Base-by-base conservation (phyloP, 495 filamentous ascomycete genomes). In the Terfezia claveryi region DNA sequence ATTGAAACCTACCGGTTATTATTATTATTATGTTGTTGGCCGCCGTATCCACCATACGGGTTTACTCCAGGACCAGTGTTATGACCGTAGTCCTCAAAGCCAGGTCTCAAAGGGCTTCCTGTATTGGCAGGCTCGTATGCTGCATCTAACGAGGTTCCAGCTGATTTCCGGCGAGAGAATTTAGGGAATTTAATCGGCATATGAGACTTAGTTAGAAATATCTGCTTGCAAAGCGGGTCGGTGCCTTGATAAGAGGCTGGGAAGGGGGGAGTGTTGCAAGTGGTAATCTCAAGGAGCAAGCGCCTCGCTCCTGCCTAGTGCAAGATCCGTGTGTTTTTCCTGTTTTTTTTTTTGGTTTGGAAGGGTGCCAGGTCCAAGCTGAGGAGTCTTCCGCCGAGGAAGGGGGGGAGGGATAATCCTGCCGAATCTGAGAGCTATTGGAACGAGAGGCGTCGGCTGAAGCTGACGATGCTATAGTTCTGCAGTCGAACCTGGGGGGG, bases 141-240 rank as follows among this genome's bases (percentile, higher is more conserved):
- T 49, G 63, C 77, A 55, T 81, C 80, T 38, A 82, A 66, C 52
- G 69, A 72, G 67, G 80, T 81, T 37, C 74, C 77, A 59, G 76
- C 73, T 61, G 80, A 83, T 69, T 82, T 83, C 56, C 80, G 75
- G 61, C 80, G 74, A 59, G 71, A 68, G 59, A 82, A 82, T 57
- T 79, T 83, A 53, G 77, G 77, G 55, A 82, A 71, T 70, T 80
- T 81, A 68, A 81, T 82, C 68, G 80, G 80, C 78, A 82, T 82
- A 58, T 68, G 27, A 32, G 27, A 70, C n/a, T 12, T 51, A 23
- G 23, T 23, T 12, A 23, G 27, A 27, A 12, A 5, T n/a, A 27
- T n/a, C 23, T 20, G 50, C 17, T 14, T 46, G 41, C 41, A 46
- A 20, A 46, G 17, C 12, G 17, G 17, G 17, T 14, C 4, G 41